Base-by-base conservation (phyloP, 2,329 filamentous ascomycete genomes). In the Colletotrichum kahawae region DNA sequence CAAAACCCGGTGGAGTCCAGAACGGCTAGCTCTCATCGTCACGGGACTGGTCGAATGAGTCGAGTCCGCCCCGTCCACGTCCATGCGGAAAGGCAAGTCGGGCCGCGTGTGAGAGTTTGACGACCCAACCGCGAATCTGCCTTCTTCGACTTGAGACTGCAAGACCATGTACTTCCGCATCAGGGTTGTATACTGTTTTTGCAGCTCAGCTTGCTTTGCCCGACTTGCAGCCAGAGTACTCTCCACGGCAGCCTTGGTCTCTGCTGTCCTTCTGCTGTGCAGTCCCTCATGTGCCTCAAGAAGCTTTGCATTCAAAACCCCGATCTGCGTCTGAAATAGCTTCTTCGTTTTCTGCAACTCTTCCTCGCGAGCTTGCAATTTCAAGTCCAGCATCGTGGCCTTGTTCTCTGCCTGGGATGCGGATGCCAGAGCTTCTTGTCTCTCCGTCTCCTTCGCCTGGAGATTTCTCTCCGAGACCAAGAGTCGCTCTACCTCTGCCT, bases 371-470 rank as follows among this genome's bases (percentile, higher is more conserved):
- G 87, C 88, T 56, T 81, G 84, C 76, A 95, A 84, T 77, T 92
- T 89, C 85, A 92, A 85, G 62, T 88, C 87, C 27, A 94, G 85
- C 69, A 89, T 85, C 77, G 93, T 89, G 8, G 92, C 88, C 66
- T 91, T 89, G 70, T 88, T 90, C 48, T 92, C 88, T 14, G 93
- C 87, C 34, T 90, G 86, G 18, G 90, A 89, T 2, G 91, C 90
- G 33, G 90, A 88, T n/a, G 89, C 87, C 62, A 90, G 87, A 1
- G 90, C 88, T 24, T 84, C 84, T 69, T 92, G 87, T 54, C 91
- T 88, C 74, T 92, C 90, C 38, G 89, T 85, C 78, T 95, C 92
- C 59, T 89, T 89, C 56, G 91, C 90, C 79, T 95, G 92, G 70
- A 90, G 90, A 62, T 92, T 90, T 4, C 91, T 88, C 76, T 94